Conservation (phyloP, 2,329 filamentous ascomycete species). For the Phialocephala subalpina region DNA sequence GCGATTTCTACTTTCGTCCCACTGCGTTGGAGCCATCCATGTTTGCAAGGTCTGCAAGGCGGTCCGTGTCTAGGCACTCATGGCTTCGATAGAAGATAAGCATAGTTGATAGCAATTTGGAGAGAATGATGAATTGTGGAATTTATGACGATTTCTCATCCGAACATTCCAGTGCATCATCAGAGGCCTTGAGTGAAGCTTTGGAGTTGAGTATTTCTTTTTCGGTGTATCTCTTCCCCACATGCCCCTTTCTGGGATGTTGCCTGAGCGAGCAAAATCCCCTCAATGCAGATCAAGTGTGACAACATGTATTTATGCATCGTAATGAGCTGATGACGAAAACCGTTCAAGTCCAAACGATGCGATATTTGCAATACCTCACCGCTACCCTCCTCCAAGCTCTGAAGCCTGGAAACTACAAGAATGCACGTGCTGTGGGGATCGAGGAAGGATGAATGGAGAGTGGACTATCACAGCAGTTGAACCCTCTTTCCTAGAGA, state of each 20-base stretch:
- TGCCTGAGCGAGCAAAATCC: background rate
- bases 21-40: too few relatives aligned
- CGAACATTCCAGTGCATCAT: background rate
- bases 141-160: background rate
- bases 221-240: background rate
- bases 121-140: background rate
- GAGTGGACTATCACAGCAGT: background rate
- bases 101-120: background rate
- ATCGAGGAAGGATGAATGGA: background rate
- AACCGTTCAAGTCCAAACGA: too few relatives aligned
- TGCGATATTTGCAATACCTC: too few relatives aligned
- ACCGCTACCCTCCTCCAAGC: too few relatives aligned
- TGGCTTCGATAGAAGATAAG: background rate
- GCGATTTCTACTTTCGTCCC: background rate
- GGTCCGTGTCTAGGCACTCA: background rate
- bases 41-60: background rate
- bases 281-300: background rate
- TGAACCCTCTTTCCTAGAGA: background rate
- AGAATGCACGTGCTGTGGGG: background rate
- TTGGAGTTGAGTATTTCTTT: background rate
- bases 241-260: background rate
- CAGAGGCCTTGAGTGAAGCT: too few relatives aligned
- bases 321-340: background rate
- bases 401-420: too few relatives aligned
- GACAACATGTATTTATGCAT: background rate